Percentiles rank a stretch among this genome's conserved stretches.
Evolutionary conservation across 192 early-diverging fungal species (phyloP).

Genomic region (Dissophora globulifera): DNA sequence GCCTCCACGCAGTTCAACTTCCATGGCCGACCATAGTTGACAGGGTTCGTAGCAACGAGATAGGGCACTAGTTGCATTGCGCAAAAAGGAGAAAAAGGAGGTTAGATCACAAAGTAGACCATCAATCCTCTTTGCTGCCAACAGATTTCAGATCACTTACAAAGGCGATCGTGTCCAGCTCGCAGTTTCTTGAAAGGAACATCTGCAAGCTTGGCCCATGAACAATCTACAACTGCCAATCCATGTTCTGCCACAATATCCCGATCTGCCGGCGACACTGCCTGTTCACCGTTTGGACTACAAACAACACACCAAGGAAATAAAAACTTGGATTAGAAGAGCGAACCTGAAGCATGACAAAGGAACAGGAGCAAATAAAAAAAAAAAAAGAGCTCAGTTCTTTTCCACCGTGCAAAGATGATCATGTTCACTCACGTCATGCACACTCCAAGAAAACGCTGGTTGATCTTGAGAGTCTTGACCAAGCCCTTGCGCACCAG

Average conservation of each 20-base stretch:
- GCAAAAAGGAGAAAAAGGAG: background rate
- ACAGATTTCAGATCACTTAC: too few relatives aligned
- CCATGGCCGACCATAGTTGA: constrained; percentile 97
- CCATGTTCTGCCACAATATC: constrained; percentile 81
- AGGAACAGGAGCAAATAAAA: background rate
- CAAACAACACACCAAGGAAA: background rate
- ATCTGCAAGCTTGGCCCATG: constrained; percentile 94
- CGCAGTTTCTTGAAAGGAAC: constrained; percentile 93
- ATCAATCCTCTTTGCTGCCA: too few relatives aligned
- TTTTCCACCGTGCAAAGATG: too few relatives aligned
- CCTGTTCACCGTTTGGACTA: constrained; percentile 86
- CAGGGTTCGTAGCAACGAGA: constrained; percentile 94
- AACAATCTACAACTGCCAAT: constrained; percentile 95
- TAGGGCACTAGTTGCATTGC: constrained; percentile 77
- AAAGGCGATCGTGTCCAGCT: constrained; percentile 84
- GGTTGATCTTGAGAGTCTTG: constrained; percentile 81
- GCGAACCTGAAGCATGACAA: background rate
- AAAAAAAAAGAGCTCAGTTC: too few relatives aligned
- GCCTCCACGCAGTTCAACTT: constrained; percentile 98
- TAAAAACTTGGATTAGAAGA: background rate
- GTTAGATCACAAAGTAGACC: background rate
- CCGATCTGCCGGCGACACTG: constrained; percentile 88
- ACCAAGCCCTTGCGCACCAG: constrained; percentile 85
- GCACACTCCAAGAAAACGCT: constrained; percentile 91
- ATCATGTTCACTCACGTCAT: constrained; percentile 63